Evolutionary conservation across 106 monocot species (phyloP), one percentile per base, ranked within the genome.

Genomic region (Allium fistulosum): DNA sequence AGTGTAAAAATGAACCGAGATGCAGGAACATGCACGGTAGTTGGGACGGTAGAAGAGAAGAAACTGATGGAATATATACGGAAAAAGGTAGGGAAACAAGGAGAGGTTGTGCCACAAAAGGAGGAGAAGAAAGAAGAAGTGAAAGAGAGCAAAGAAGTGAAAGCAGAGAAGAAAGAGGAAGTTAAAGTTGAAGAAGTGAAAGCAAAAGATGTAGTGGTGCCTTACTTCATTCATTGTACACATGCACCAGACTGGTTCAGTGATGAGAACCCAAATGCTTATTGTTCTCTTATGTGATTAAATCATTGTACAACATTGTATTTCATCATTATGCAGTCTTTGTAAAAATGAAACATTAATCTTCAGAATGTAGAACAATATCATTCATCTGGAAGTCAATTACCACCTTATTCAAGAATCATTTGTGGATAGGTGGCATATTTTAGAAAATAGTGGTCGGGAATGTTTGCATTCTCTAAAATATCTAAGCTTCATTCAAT

Each of bases 181-280:
- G 53, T 55, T 55, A 15, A 12, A 15, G 11, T 55, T 3, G 73
- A 57, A 56, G 27, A 55, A 5, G 15, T 46, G 16, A 75, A 75
- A 51, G 37, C 47, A 18, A 74, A 51, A 59, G 66, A 60, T 57
- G 46, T 61, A 9, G 61, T 17, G 12, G 64, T 22, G 49, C 75
- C 79, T 27, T 80, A 75, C 70, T 73, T 77, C 77, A 64, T 80
- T 11, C 71, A 81, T 52, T 73, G 70, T 53, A 70, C 57, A 7
- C 74, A 81, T 76, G 75, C 72, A 18, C 85, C 81, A 11, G 67
- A 85, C 28, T 65, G 78, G 69, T 85, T 85, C 61, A 85, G 79
- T 73, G 81, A 85, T 75, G 85, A 85, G 47, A 65, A 85, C 49
- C 81, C 85, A 26, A 81, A 85, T 70, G 58, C 78, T 57, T 37